These are phyloP conservation scores for Volutella citrinella DNA, from an alignment of 2,329 filamentous ascomycete genomes.

Conservation along the genomic window DNA sequence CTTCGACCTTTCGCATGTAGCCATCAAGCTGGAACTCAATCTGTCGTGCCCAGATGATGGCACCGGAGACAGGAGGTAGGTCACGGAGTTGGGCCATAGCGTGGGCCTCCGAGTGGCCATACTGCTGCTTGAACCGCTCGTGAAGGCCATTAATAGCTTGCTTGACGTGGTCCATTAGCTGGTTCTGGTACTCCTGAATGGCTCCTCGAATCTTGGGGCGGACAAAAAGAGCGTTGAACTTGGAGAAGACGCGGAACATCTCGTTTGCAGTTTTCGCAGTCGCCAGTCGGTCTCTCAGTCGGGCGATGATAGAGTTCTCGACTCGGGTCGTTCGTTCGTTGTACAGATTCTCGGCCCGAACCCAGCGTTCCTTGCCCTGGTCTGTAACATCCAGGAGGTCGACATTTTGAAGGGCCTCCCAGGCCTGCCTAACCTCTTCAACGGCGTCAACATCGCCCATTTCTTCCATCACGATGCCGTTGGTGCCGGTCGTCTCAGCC, in stretches of 20 bases:
- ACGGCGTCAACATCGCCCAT: slow-evolving; percentile 97
- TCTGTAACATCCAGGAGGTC: slow-evolving; percentile 89
- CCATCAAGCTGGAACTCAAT: slow-evolving; percentile 93
- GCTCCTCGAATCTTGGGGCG: slow-evolving; percentile 98
- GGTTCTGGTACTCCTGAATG: slow-evolving; percentile 96
- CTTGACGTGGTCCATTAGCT: slow-evolving; percentile 97
- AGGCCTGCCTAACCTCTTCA: slow-evolving; percentile 92
- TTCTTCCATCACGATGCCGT: slow-evolving; percentile 79
- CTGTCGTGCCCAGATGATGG: slow-evolving; percentile 96
- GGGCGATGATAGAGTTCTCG: slow-evolving; percentile 97
- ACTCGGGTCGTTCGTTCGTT: slow-evolving; percentile 96
- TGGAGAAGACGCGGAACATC: slow-evolving; percentile 99
- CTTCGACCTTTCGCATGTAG: slow-evolving; percentile 99
- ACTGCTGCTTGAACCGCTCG: slow-evolving; percentile 97
- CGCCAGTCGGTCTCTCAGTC: slow-evolving; percentile 85
- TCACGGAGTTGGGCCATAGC: slow-evolving; percentile 98
- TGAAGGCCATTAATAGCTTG: slow-evolving; percentile 90
- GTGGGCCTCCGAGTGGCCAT: slow-evolving; percentile 95
- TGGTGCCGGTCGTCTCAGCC: slow-evolving; percentile 49
- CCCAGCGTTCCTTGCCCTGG: slow-evolving; percentile 89
- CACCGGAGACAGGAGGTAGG: slow-evolving; percentile 90
- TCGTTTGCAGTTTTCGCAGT: slow-evolving; percentile 97
- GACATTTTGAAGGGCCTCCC: slow-evolving; percentile 89
- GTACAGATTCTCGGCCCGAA: slow-evolving; percentile 90
- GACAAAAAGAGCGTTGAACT: slow-evolving; percentile 98